Percentiles rank a stretch among this genome's conserved stretches.
phyloP scores from a whole-genome alignment of 768 basidiomycete genomes.

The Terana coerulea region DNA sequence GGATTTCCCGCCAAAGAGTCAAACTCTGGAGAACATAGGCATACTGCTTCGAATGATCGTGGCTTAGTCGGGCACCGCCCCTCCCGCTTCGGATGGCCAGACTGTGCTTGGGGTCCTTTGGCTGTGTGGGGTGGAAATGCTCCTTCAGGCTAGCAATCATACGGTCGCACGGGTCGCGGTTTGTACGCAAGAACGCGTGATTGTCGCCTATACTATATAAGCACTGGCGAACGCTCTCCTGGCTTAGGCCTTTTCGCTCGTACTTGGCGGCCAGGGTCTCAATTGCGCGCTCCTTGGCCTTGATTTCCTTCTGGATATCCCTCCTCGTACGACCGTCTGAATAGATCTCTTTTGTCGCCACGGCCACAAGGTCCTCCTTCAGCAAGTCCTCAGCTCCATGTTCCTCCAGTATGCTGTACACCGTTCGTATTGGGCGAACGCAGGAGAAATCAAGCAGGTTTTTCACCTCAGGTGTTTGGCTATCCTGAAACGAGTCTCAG shows the following conservation, averaged over 20 bases:
- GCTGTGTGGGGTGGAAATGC: conserved; percentile 71
- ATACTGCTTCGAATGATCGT: conserved; percentile 83
- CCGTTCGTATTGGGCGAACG: conserved; percentile 73
- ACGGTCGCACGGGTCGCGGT: conserved; percentile 84
- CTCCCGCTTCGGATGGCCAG: conserved; percentile 80
- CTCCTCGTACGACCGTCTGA: conserved; percentile 66
- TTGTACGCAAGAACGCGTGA: conserved; percentile 80
- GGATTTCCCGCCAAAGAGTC: conserved; percentile 82
- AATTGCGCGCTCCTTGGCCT: conserved; percentile 79
- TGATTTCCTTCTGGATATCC: conserved; percentile 84
- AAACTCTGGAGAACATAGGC: conserved; percentile 84
- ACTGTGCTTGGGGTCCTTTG: conserved; percentile 59
- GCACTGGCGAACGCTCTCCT: conserved; percentile 72
- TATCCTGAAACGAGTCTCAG: conserved; percentile 56
- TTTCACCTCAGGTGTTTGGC: conserved; percentile 78
- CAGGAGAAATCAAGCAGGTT: conserved; percentile 79
- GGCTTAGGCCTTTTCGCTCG: conserved; percentile 50
- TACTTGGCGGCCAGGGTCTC: conserved; percentile 68
- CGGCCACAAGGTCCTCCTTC: conserved; percentile 68
- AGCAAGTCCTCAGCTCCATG: conserved; percentile 64
- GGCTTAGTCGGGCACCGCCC: conserved; percentile 75
- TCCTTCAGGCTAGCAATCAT: conserved; percentile 77
- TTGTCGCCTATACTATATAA: conserved; percentile 89
- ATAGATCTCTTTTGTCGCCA: conserved; percentile 81
- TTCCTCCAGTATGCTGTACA: conserved; percentile 63